A percentile compares a stretch with the other conserved stretches of the same genome.
These are phyloP conservation scores for Phoma herbarum DNA, from an alignment of 2,329 filamentous ascomycete genomes.

Conservation along the genomic window DNA sequence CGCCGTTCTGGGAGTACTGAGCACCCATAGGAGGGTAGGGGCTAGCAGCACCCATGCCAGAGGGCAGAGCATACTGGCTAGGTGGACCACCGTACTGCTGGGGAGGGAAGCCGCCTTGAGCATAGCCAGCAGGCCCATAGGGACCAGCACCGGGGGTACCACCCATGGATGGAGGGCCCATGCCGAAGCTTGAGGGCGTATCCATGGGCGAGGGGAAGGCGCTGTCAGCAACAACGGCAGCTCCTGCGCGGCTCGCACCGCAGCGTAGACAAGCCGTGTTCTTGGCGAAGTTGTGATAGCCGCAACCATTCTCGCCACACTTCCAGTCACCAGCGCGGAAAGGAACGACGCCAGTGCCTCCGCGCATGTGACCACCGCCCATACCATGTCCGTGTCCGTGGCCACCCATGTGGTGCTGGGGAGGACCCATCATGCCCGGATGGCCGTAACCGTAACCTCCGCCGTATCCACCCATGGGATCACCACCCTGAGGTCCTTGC, in stretches of 20 bases:
- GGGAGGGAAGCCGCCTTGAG: slow-evolving; percentile 66
- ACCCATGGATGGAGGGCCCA: slow-evolving; percentile 87
- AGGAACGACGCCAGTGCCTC: slow-evolving; percentile 87
- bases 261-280: slow-evolving; percentile 98
- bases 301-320: slow-evolving; percentile 95
- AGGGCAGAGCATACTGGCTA: slow-evolving; percentile 88
- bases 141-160: slow-evolving; percentile 75
- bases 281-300: slow-evolving; percentile 99
- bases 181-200: slow-evolving; percentile 79
- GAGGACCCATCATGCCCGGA: slow-evolving; percentile 66
- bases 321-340: slow-evolving; percentile 99
- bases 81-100: slow-evolving; percentile 89
- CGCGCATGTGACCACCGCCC: slow-evolving; percentile 65
- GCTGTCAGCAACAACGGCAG: slow-evolving; percentile 92
- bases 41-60: slow-evolving; percentile 80
- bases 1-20: slow-evolving; percentile 78
- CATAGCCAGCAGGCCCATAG: slow-evolving; percentile 75
- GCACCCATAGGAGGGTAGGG: slow-evolving; percentile 80
- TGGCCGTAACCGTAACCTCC: slow-evolving; percentile 60
- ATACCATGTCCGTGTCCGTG: slow-evolving; percentile 58
- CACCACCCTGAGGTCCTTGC: slow-evolving; percentile 69
- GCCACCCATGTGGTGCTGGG: slow-evolving; percentile 74
- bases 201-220: slow-evolving; percentile 93
- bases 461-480: slow-evolving; percentile 73
- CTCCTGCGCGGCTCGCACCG: slow-evolving; percentile 91